phyloP scores from a whole-genome alignment of 495 filamentous ascomycete species.

The Terfezia claveryi region DNA sequence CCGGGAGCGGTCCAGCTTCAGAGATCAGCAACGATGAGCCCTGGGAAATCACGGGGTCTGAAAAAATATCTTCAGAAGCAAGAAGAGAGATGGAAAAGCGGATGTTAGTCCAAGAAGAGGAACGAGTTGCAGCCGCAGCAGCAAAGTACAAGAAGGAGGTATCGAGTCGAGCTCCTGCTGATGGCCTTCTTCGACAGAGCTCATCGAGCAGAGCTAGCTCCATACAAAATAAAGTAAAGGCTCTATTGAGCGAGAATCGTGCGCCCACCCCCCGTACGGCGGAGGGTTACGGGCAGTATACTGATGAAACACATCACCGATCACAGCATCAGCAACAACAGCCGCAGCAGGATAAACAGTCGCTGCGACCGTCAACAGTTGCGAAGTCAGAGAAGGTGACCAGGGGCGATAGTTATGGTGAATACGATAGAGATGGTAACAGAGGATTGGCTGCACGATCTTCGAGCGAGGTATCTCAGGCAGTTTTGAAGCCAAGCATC shows the following conservation, averaged over 20 bases:
- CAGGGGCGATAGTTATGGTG: background rate
- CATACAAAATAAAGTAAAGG: constrained; percentile 80
- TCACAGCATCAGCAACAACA: constrained; percentile 4
- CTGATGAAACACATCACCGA: constrained; percentile 25
- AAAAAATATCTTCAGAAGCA: constrained; percentile 65
- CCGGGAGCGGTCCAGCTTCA: constrained; percentile 52
- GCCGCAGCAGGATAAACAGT: background rate
- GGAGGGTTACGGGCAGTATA: constrained; percentile 70
- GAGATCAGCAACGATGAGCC: constrained; percentile 32
- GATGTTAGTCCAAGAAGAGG: constrained; percentile 70
- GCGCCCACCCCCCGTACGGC: constrained; percentile 46
- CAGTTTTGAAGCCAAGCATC: constrained; percentile 1
- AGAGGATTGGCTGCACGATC: background rate
- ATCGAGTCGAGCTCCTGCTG: constrained; percentile 34
- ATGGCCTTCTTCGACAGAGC: constrained; percentile 24
- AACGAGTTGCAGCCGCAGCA: constrained; percentile 75
- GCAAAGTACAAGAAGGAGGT: constrained; percentile 69
- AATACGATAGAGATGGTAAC: constrained; percentile 2
- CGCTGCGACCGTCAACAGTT: too few species aligned
- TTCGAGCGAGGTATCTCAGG: too few species aligned
- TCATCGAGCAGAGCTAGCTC: constrained; percentile 46
- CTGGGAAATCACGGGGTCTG: constrained; percentile 29
- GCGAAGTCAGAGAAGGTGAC: background rate
- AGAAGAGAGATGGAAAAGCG: constrained; percentile 72
- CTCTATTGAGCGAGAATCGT: constrained; percentile 56